Evolutionary conservation across 148 eudicot species (phyloP), one percentile per base, ranked within the genome.

Genomic region (Camellia granthamiana): DNA sequence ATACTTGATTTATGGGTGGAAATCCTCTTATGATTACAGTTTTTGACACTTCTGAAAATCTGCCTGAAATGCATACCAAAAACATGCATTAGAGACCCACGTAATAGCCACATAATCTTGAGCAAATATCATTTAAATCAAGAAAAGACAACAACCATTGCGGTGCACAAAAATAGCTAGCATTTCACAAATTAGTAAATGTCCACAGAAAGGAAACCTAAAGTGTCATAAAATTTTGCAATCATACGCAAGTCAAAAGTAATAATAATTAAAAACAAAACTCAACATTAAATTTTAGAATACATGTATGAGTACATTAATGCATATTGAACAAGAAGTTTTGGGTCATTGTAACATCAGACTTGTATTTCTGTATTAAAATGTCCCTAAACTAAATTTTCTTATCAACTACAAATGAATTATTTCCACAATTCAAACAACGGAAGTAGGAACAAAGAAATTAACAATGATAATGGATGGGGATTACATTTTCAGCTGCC

Each of bases 1-100:
- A 93, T 92, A 49, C 47, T 78, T 75, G 80, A 74, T 55, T 77
- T 54, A 68, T 62, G 2, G 64, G 76, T n/a, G 38, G 77, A 77
- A 46, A 41, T 58, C 61, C 81, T 71, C 47, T 44, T 75, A 18
- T 16, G 44, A 77, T 69, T 67, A 52, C 74, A 68, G 70, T 71
- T 72, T 72, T 78, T 47, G 74, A 74, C 0, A 52, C 52, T 52
- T 41, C 70, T 77, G 6, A 62, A 76, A 72, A 2, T 77, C n/a
- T 30, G 10, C 81, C 72, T 82, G 77, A 63, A 77, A 72, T 49
- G n/a, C 67, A 77, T 69, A 71, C 19, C 47, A 52, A 56, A 30
- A n/a, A 44, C 62, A 47, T 43, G 15, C 23, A 63, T 77, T 38
- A 64, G 49, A 49, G 58, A 38, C n/a, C 46, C 65, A 13, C 19